Evolutionary conservation across 768 basidiomycete species (phyloP), one percentile per base, ranked within the genome.

Genomic region (Mycena indigotica): DNA sequence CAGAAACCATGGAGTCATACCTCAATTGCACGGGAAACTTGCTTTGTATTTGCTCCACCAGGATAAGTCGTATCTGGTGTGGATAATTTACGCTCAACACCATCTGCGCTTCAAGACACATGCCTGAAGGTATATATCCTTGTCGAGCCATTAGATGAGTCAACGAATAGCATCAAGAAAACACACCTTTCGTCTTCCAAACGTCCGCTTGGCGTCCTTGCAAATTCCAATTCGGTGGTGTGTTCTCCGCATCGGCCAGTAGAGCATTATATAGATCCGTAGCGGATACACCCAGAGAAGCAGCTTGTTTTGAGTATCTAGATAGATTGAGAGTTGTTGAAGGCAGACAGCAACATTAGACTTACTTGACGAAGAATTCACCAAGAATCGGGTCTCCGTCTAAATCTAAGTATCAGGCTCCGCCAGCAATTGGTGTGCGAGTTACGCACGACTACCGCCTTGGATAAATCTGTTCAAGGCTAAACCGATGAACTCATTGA

Each of bases 351-450:
- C 26, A 12, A 41, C 6, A 24, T 28, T 3, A 50, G 5, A 66
- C 75, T 16, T 59, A 85, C 83, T 86, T 86, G 28, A 85, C 83
- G 58, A 83, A 82, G 71, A 86, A 86, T 67, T 87, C 86, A 16
- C 77, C 80, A 6, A 87, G 69, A 35, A 87, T 85, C 0, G 84
- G 84, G 63, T 87, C 85, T 1, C 75, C 86, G 59, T 87, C 85
- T 87, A n/a, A n/a, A n/a, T n/a, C n/a, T n/a, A n/a, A n/a, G n/a
- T n/a, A n/a, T n/a, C n/a, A n/a, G 55, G 16, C 28, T 3, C 41
- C 23, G 21, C 19, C 28, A 17, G 21, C 28, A 23, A 45, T 32
- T 16, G 24, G 19, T 23, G 28, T 15, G 21, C n/a, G n/a, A 19
- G 23, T 19, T 25, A 77, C 83, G 56, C 65, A 86, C 85, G 80